Evolutionary conservation across 23 red algal genomes (phyloP).

Genomic region (Gracilariopsis chorda): DNA sequence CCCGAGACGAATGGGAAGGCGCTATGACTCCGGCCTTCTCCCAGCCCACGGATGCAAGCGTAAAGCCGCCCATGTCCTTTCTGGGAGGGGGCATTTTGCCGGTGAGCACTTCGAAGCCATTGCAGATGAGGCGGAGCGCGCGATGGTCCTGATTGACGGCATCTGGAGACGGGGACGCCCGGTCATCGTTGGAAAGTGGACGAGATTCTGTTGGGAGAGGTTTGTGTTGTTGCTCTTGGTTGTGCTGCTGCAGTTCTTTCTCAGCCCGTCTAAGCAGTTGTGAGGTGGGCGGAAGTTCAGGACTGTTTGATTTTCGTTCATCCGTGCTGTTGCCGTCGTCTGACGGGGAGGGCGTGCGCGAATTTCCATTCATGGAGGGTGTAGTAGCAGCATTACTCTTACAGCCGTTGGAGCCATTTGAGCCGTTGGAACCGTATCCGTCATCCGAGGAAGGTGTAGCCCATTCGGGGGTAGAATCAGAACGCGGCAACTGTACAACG

Average conservation of each 20-base stretch:
- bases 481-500: conserved; percentile 70
- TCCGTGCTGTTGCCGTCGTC: conserved; percentile 20
- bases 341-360: conserved; percentile 34
- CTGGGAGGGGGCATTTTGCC: conserved; percentile 65
- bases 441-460: not conserved
- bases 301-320: conserved; percentile 18
- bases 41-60: conserved; percentile 67
- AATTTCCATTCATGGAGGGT: not conserved
- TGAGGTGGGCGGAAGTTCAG: not conserved
- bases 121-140: conserved; percentile 60
- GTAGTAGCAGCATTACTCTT: conserved; percentile 38
- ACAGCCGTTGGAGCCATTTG: conserved; percentile 42
- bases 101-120: conserved; percentile 88
- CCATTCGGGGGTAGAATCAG: not conserved
- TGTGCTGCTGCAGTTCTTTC: not conserved
- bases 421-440: conserved; percentile 43
- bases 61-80: conserved; percentile 49
- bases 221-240: not conserved
- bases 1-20: not conserved
- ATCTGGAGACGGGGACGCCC: conserved; percentile 34
- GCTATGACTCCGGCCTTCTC: conserved; percentile 70
- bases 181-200: not conserved
- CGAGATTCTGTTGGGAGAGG: not conserved
- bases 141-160: conserved; percentile 3
- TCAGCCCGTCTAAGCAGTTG: not conserved